A percentile compares a stretch with the other conserved stretches of the same genome.
Evolutionary conservation across 2,329 filamentous ascomycete genomes (phyloP).

Genomic region (Endoconidiophora polonica): DNA sequence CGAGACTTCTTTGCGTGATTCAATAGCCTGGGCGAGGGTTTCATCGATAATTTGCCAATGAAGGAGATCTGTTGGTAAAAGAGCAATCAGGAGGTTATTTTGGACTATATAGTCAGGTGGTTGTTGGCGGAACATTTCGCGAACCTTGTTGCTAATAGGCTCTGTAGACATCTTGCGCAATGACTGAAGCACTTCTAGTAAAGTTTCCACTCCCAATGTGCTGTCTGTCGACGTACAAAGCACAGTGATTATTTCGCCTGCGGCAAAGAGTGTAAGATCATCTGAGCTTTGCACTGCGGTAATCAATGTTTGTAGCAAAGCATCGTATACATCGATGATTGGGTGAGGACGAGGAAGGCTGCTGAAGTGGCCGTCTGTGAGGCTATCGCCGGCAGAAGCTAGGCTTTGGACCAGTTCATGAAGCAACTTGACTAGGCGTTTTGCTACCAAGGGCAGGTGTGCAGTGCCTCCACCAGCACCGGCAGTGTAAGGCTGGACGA

Average conservation of each 20-base stretch:
- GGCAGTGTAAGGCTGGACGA: slow-evolving; percentile 22
- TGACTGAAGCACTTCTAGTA: slow-evolving; percentile 45
- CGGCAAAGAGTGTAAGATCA: slow-evolving; percentile 40
- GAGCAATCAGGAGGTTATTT: slow-evolving; percentile 38
- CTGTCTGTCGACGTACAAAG: slow-evolving; percentile 39
- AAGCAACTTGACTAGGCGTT: slow-evolving; percentile 41
- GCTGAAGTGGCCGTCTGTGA: slow-evolving; percentile 41
- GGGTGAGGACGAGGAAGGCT: slow-evolving; percentile 41
- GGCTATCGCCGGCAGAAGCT: slow-evolving; percentile 28
- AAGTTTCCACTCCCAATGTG: slow-evolving; percentile 40
- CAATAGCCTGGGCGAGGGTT: slow-evolving; percentile 56
- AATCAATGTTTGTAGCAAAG: slow-evolving; percentile 44
- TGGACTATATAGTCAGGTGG: slow-evolving; percentile 38
- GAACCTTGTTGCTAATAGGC: slow-evolving; percentile 36
- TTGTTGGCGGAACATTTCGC: slow-evolving; percentile 39
- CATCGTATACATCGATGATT: slow-evolving; percentile 46
- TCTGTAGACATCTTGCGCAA: slow-evolving; percentile 42
- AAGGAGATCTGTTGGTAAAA: slow-evolving; percentile 42
- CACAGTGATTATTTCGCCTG: slow-evolving; percentile 40
- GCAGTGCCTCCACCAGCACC: background rate
- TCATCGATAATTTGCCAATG: slow-evolving; percentile 51
- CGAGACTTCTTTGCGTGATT: slow-evolving; percentile 52
- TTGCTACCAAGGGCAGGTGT: slow-evolving; percentile 35
- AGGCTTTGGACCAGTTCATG: slow-evolving; percentile 33
- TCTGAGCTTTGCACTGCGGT: slow-evolving; percentile 45